phyloP scores from a whole-genome alignment of 2,329 filamentous ascomycete genomes.

The Xylaria sp. region DNA sequence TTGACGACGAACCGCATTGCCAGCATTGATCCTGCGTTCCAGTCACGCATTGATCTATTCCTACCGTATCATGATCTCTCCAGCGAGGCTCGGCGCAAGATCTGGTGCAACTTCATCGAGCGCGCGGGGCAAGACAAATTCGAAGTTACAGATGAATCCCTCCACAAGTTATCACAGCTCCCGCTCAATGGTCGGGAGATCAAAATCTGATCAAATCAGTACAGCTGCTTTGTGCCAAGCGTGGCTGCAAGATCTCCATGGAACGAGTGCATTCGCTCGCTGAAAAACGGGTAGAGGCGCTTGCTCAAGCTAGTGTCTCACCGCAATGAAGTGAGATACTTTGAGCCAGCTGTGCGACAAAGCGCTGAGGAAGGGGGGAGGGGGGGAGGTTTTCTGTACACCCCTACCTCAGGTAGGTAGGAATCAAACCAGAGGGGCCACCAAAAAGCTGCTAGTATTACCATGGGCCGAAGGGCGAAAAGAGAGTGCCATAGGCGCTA shows the following conservation, averaged over 20 bases:
- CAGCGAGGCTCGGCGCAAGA: slow-evolving; percentile 45
- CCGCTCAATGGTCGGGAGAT: slow-evolving; percentile 62
- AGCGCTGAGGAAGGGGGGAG: no score
- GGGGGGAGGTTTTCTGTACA: no score
- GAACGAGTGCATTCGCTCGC: slow-evolving; percentile 49
- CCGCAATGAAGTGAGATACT: no score
- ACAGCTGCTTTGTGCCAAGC: slow-evolving; percentile 50
- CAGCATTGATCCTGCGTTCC: slow-evolving; percentile 52
- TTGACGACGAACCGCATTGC: slow-evolving; percentile 53
- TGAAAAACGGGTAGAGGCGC: slow-evolving; percentile 46
- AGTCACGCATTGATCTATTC: slow-evolving; percentile 51
- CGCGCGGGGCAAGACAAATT: slow-evolving; percentile 48
- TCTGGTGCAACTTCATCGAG: slow-evolving; percentile 53
- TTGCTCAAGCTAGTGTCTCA: slow-evolving; percentile 23
- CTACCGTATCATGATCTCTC: slow-evolving; percentile 50
- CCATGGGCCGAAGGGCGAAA: no score
- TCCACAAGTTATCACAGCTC: slow-evolving; percentile 53
- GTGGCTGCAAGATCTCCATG: slow-evolving; percentile 45
- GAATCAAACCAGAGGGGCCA: no score
- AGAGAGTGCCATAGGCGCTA: no score
- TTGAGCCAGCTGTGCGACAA: no score
- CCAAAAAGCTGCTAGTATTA: no score
- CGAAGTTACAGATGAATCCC: slow-evolving; percentile 45
- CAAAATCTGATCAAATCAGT: slow-evolving; percentile 59
- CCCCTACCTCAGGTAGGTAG: no score